A percentile compares a stretch with the other conserved stretches of the same genome.
Evolutionary conservation across 2,329 filamentous ascomycete species (phyloP).

Genomic region (Stenocarpella maydis): DNA sequence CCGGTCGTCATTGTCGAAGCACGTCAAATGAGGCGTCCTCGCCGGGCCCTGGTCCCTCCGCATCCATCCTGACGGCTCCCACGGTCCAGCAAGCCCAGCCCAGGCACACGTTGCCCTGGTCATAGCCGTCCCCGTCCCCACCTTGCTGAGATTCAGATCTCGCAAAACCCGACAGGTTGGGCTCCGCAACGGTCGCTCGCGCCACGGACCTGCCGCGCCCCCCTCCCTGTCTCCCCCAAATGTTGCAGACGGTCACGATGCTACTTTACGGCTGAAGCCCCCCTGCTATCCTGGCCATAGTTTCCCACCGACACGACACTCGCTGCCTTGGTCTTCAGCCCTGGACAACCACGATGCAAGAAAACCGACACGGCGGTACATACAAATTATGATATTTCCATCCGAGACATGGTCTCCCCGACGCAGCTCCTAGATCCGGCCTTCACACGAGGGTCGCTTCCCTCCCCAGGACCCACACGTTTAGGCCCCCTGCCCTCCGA

Average conservation of each 20-base stretch:
- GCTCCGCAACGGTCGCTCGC: conserved; percentile 29
- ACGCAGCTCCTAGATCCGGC: background rate
- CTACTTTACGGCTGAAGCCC: conserved; percentile 18
- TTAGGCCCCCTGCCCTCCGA: background rate
- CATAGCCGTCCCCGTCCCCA: conserved; percentile 13
- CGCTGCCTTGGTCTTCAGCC: background rate
- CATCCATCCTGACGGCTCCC: background rate
- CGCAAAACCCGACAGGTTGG: conserved; percentile 30
- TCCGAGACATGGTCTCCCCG: conserved; percentile 14
- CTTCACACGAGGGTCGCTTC: background rate
- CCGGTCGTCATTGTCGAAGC: conserved; percentile 26
- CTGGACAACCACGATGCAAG: conserved; percentile 5
- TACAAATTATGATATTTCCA: background rate
- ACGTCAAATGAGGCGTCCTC: conserved; percentile 31
- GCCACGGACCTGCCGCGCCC: conserved; percentile 29
- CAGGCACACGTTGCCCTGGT: conserved; percentile 18
- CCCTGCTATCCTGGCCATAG: background rate
- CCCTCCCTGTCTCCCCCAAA: background rate
- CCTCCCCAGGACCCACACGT: conserved; percentile 2
- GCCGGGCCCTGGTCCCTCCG: background rate
- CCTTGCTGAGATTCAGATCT: conserved; percentile 32
- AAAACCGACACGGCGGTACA: background rate
- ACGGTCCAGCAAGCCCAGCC: background rate
- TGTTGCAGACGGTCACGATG: conserved; percentile 5
- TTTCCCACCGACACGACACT: background rate